Evolutionary conservation across 2,329 filamentous ascomycete genomes (phyloP).

Genomic region (Aureobasidium lini): DNA sequence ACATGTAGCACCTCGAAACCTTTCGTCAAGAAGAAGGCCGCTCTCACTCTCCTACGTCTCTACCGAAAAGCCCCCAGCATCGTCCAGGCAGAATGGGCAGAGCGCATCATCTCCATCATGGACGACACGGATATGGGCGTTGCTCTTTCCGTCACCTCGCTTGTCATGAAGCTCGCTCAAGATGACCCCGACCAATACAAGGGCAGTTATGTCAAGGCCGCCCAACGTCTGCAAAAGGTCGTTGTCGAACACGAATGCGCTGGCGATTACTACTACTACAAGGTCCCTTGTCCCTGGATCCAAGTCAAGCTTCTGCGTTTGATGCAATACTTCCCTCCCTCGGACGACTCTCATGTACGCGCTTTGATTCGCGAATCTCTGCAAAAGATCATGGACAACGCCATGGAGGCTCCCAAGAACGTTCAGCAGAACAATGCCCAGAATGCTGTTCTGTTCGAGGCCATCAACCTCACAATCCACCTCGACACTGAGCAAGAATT

Average conservation of each 20-base stretch:
- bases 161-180: constrained; percentile 90
- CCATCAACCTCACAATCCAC: constrained; percentile 97
- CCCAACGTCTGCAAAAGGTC: constrained; percentile 79
- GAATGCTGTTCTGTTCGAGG: constrained; percentile 95
- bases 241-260: constrained; percentile 85
- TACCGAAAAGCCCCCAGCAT: constrained; percentile 94
- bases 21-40: constrained; percentile 99
- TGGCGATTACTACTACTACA: constrained; percentile 94
- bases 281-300: constrained; percentile 98
- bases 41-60: constrained; percentile 80
- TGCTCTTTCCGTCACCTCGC: constrained; percentile 85
- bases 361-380: constrained; percentile 87
- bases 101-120: constrained; percentile 98
- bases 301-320: constrained; percentile 89
- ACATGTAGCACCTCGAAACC: constrained; percentile 67
- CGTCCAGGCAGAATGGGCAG: constrained; percentile 93
- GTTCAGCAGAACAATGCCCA: constrained; percentile 99
- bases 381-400: constrained; percentile 82
- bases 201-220: constrained; percentile 89
- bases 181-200: constrained; percentile 93
- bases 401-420: constrained; percentile 92
- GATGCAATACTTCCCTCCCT: constrained; percentile 92
- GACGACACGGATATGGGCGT: constrained; percentile 93
- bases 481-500: constrained; percentile 88
- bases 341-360: constrained; percentile 87